Evolutionary conservation across 2,329 filamentous ascomycete genomes (phyloP), one percentile per base, ranked within the genome.

Genomic region (Neopestalotiopsis sp.): DNA sequence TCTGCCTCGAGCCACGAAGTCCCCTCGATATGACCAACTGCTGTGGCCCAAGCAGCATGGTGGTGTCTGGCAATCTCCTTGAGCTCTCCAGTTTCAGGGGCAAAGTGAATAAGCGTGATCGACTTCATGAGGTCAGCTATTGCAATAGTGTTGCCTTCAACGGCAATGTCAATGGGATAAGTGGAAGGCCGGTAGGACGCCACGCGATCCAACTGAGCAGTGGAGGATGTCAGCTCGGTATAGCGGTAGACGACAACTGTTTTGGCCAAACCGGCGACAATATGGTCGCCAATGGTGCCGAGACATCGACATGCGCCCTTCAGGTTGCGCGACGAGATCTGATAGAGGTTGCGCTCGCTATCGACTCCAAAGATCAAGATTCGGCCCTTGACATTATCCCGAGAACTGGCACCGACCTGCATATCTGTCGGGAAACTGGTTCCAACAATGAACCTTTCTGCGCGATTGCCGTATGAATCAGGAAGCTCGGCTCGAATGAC

Each of bases 71-170:
- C 92, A 3, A 92, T 85, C 82, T 97, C 94, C 0, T 85, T 84
- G 7, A 98, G 85, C 66, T 85, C 88, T 67, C 91, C 88, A 12
- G 86, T 81, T n/a, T 87, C 80, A 0, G 86, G 86, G 0, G 86
- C 83, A 76, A 92, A 96, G 76, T 96, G 86, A 9, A 98, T 84
- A 5, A 98, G 83, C 1, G 92, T 91, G 30, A 97, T 85, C 1
- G 94, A 97, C 81, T 98, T 98, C 93, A 97, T 98, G 61, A 99
- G 83, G 76, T 99, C 96, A 0, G 92, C 93, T 10, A 98, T 90
- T 0, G 93, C 94, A 71, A 99, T 95, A 30, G 89, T 85, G 73
- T 91, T 90, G 1, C 88, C 92, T 1, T 89, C 88, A 14, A 98
- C 87, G 10, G 91, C 90, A 6, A 98, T 79, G 73, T 95, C 93